phyloP scores from a whole-genome alignment of 306 rosid species.

The Trifolium fragiferum region DNA sequence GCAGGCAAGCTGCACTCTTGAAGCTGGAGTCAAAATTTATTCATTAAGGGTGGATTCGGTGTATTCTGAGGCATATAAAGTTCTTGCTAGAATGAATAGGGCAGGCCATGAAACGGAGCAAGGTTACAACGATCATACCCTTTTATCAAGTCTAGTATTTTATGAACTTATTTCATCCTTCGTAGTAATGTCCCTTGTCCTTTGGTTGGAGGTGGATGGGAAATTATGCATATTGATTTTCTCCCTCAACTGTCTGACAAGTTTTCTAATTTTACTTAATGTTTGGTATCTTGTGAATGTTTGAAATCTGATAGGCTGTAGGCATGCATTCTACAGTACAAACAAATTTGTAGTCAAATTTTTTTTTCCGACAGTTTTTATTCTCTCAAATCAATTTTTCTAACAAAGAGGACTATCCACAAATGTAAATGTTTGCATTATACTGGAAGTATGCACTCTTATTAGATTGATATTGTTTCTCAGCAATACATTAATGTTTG shows the following conservation, averaged over 20 bases:
- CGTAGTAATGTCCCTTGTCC: not conserved
- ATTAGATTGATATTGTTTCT: not conserved
- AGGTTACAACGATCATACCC: slow-evolving; percentile 50
- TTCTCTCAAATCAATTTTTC: not conserved
- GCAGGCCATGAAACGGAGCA: slow-evolving; percentile 83
- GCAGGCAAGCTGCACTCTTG: slow-evolving; percentile 95
- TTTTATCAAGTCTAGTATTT: slow-evolving; percentile 7
- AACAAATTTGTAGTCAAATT: not conserved
- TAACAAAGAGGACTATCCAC: not conserved
- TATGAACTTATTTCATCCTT: not conserved
- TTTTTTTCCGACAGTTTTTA: not conserved
- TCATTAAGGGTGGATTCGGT: slow-evolving; percentile 89
- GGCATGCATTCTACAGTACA: not conserved
- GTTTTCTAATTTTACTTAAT: slow-evolving; percentile 8
- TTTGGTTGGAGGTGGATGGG: slow-evolving; percentile 12
- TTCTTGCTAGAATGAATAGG: slow-evolving; percentile 89
- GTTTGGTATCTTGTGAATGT: slow-evolving; percentile 13
- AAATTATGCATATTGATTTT: not conserved
- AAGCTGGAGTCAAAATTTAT: slow-evolving; percentile 92
- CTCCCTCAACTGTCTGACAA: slow-evolving; percentile 5
- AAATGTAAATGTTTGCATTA: not conserved
- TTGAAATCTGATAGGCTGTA: slow-evolving; percentile 27
- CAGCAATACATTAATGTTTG: not conserved
- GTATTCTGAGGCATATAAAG: slow-evolving; percentile 91
- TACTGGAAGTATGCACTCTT: not conserved